phyloP scores from a whole-genome alignment of 352 stramenopile species.

The Pythium brachiatum region DNA sequence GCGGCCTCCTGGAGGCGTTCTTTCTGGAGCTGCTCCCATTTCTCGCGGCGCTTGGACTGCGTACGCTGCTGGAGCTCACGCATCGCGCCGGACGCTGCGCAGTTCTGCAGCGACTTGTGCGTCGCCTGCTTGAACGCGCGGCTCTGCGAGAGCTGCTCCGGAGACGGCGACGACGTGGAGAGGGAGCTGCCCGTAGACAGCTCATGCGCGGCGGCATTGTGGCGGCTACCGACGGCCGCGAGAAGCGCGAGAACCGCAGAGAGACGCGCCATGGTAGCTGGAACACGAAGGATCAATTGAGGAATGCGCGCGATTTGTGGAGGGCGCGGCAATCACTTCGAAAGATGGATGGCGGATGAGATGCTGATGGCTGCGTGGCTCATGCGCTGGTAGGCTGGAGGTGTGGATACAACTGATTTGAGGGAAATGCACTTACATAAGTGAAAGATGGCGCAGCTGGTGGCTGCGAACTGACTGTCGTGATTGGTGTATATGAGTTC shows the following conservation, averaged over 20 bases:
- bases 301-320: not conserved
- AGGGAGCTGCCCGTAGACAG: no score
- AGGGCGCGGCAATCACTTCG: not conserved
- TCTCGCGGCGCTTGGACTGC: not conserved
- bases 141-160: not conserved
- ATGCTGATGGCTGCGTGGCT: not conserved
- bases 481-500: not conserved
- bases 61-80: slow-evolving; percentile 4
- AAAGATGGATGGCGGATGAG: slow-evolving; percentile 5
- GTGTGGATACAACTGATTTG: slow-evolving; percentile 1
- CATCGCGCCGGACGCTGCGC: not conserved
- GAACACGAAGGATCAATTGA: not conserved
- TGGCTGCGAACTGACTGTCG: not conserved
- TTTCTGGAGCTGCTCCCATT: slow-evolving; percentile 7
- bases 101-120: not conserved
- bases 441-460: not conserved
- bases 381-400: not conserved
- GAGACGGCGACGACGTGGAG: not conserved
- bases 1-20: not conserved
- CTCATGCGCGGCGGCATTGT: not conserved
- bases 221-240: not conserved
- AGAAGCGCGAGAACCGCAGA: slow-evolving; percentile 16
- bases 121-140: slow-evolving; percentile 10
- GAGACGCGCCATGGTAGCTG: slow-evolving; percentile 4
- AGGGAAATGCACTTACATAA: slow-evolving; percentile 1